A percentile compares a stretch with the other conserved stretches of the same genome.
Evolutionary conservation across 371 early-diverging fungal genomes (phyloP).

Genomic region (Lichtheimia ramosa): DNA sequence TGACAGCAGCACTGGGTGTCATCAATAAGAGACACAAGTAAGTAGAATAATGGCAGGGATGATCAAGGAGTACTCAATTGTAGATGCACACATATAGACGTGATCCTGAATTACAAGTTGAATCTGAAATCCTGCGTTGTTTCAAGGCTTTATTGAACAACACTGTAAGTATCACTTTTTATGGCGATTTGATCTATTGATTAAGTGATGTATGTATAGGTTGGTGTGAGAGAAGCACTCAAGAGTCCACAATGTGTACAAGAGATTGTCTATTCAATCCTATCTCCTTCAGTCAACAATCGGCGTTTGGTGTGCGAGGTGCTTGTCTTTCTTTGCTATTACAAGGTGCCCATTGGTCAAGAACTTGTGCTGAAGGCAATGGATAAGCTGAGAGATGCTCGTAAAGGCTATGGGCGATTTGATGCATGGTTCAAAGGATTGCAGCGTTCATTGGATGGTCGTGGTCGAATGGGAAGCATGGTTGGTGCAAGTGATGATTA

Average conservation of each 20-base stretch:
- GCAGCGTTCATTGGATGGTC: conserved; percentile 70
- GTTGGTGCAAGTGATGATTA: conserved; percentile 81
- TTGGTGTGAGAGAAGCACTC: conserved; percentile 81
- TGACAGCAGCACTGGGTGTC: conserved; percentile 59
- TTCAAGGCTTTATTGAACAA: conserved; percentile 79
- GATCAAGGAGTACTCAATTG: too few relatives aligned
- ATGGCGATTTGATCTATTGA: neutral
- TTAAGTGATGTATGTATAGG: conserved; percentile 27
- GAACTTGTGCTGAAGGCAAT: conserved; percentile 73
- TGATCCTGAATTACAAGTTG: conserved; percentile 65
- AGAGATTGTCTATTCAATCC: conserved; percentile 73
- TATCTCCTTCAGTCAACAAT: conserved; percentile 71
- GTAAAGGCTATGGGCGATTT: conserved; percentile 65
- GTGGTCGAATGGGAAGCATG: conserved; percentile 83
- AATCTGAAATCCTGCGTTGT: conserved; percentile 78
- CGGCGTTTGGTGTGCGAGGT: conserved; percentile 80
- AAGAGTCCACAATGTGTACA: conserved; percentile 68
- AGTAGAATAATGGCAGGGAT: neutral
- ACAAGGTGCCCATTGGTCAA: conserved; percentile 75
- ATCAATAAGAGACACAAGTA: conserved; percentile 54
- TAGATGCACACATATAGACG: conserved; percentile 33
- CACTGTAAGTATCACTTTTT: conserved; percentile 34
- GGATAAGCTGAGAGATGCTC: conserved; percentile 56
- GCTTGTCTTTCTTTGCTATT: conserved; percentile 79
- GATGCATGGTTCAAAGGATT: conserved; percentile 83